phyloP scores from a whole-genome alignment of 208 protist genomes.

The Crithidia brevicula region DNA sequence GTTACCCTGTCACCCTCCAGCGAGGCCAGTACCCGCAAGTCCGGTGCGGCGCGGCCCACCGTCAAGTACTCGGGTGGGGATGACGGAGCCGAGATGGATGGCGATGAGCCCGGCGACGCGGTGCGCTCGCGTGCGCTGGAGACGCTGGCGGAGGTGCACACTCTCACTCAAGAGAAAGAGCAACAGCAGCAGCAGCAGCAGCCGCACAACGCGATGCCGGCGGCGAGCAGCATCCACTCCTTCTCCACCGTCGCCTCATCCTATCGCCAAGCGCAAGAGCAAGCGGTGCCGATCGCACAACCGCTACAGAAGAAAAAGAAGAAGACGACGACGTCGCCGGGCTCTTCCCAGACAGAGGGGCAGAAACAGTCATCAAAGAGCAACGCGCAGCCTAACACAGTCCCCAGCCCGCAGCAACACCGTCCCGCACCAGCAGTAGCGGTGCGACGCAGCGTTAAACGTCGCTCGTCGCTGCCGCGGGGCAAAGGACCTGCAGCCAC shows the following conservation, averaged over 20 bases:
- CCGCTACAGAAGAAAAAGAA: no score
- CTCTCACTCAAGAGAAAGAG: no score
- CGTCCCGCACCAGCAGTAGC: neutral
- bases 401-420: no score
- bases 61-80: neutral
- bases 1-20: slow-evolving; percentile 9
- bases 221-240: slow-evolving; percentile 17
- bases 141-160: neutral
- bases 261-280: neutral
- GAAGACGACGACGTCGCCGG: no score
- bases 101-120: slow-evolving; percentile 10
- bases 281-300: no score
- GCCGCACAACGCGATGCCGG: neutral
- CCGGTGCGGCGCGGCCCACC: neutral
- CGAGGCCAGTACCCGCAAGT: slow-evolving; percentile 8
- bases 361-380: no score
- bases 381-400: no score
- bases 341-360: neutral
- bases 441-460: neutral
- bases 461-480: neutral
- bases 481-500: neutral
- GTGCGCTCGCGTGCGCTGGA: neutral
- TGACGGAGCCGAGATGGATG: neutral
- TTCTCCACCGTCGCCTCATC: slow-evolving; percentile 22
- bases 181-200: neutral